Evolutionary conservation across 129 eudicot genomes (phyloP), one percentile per base, ranked within the genome.

Genomic region (Pulicaria dysenterica): DNA sequence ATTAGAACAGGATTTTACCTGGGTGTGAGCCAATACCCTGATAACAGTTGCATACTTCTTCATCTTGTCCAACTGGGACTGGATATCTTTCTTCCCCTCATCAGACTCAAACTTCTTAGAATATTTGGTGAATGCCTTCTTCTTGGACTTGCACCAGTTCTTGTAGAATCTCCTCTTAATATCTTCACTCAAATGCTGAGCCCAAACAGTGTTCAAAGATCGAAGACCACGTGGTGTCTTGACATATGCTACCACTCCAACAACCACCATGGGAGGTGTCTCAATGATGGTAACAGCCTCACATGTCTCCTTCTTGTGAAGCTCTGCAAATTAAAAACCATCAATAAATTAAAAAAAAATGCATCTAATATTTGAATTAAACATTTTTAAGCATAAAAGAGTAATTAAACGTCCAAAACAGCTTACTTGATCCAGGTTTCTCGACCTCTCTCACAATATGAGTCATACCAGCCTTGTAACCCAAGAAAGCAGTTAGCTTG

Each of bases 121-220:
- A 46, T 89, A 89, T 40, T 89, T 89, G 10, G 83, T 78, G 48
- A 89, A 85, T 0, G 96, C 95, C 85, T 88, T 85, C 85, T 89
- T 83, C 86, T 86, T 89, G 34, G 96, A 89, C 76, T 88, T 88
- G 91, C 87, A 83, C 91, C 95, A 88, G 84, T 88, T 85, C 58
- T 82, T 85, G 81, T 85, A 88, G 69, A 88, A 88, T 51, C 95
- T 75, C 76, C 95, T 88, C 81, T 78, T 88, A 1, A 88, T 11
- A 50, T 88, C 95, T 78, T 88, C 91, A 41, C 87, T 85, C 54
- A 88, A 36, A 77, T 88, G 91, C 46, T 88, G 95, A 31, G 95
- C 91, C 95, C 95, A 88, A 1, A 88, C 95, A 62, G 95, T 85
- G 77, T 77, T 73, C 73, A 86, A 60, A 39, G 83, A 80, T n/a